Percentiles rank a stretch among this genome's conserved stretches.
Evolutionary conservation across 106 monocot species (phyloP).

Genomic region (Dendrobium catenatum): DNA sequence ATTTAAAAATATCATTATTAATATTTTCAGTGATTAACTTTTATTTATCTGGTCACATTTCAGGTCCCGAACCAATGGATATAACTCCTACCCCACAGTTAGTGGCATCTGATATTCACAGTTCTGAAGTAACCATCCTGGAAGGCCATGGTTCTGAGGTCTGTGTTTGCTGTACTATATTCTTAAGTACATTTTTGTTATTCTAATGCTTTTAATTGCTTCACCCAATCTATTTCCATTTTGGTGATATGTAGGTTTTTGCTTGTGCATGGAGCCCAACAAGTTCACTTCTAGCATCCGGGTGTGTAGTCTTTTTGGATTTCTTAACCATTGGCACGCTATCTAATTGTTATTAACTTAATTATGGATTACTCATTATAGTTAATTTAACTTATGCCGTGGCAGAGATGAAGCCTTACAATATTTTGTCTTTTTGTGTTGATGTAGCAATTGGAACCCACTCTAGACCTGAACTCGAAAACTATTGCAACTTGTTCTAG

Average conservation of each 20-base stretch:
- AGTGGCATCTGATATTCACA: conserved; percentile 45
- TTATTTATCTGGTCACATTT: neutral
- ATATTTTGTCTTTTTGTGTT: neutral
- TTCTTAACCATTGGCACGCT: neutral
- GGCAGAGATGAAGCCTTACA: neutral
- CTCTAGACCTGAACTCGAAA: neutral
- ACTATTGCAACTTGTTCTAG: neutral
- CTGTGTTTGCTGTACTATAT: neutral
- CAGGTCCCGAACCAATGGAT: conserved; percentile 90
- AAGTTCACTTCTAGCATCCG: conserved; percentile 86
- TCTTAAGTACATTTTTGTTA: neutral
- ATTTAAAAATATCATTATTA: neutral
- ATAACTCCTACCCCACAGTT: conserved; percentile 25
- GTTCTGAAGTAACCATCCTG: conserved; percentile 74
- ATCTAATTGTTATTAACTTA: conserved; percentile 1
- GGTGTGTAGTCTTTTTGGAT: conserved; percentile 37
- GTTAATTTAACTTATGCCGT: neutral
- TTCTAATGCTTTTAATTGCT: neutral
- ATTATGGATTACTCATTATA: neutral
- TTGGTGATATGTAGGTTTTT: conserved; percentile 62
- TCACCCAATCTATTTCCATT: neutral
- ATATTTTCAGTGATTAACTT: neutral
- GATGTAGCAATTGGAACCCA: neutral
- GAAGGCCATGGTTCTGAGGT: conserved; percentile 99
- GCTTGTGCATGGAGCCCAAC: conserved; percentile 97